Evolutionary conservation across 345 rosid species (phyloP).

Genomic region (Hirschfeldia incana): DNA sequence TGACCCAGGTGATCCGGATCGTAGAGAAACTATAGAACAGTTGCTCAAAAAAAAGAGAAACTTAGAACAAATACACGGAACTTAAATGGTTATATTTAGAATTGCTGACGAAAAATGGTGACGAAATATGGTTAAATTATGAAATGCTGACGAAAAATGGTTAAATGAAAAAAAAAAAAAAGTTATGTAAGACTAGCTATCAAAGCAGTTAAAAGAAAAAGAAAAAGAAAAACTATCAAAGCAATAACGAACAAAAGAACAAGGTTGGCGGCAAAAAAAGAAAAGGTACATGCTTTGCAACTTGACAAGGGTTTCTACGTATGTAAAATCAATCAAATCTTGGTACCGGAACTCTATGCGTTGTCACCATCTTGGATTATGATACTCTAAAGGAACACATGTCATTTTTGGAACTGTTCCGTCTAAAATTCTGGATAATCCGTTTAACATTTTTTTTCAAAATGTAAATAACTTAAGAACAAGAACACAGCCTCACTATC

Average conservation of each 20-base stretch:
- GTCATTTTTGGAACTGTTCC: constrained; percentile 11
- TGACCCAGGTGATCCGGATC: not conserved
- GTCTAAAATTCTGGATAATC: constrained; percentile 12
- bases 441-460: not conserved
- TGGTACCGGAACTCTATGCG: constrained; percentile 13
- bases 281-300: constrained; percentile 13
- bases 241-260: not conserved
- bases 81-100: not conserved
- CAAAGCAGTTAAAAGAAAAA: no score
- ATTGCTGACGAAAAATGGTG: no score
- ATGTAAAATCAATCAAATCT: constrained; percentile 21
- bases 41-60: no score
- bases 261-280: not conserved
- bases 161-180: not conserved
- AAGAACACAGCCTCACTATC: not conserved
- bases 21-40: not conserved
- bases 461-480: not conserved
- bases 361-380: constrained; percentile 11
- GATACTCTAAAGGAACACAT: constrained; percentile 6
- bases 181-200: not conserved
- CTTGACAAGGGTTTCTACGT: constrained; percentile 7
- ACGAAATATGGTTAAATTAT: no score
- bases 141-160: no score
- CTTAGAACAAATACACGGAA: not conserved
- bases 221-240: not conserved